Base-by-base conservation (phyloP, 768 basidiomycete genomes). In the Crepidotus variabilis region DNA sequence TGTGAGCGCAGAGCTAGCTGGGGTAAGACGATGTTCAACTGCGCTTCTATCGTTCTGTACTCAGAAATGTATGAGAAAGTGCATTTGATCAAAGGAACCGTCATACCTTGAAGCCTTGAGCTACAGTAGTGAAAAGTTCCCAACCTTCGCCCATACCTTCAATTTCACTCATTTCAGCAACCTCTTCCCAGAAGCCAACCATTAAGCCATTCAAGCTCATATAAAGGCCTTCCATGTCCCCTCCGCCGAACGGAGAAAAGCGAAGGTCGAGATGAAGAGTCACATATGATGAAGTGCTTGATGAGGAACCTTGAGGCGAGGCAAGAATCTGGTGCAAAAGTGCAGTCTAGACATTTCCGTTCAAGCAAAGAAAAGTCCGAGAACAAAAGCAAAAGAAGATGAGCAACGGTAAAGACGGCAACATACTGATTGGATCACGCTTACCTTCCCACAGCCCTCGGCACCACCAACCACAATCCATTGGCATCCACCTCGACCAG, bases 251-350 rank as follows among this genome's bases (percentile, higher is more conserved):
- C 0, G 90, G 90, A 2, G 91, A 82, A 50, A 92, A 90, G 4
- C 90, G 84, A 45, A 94, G 76, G 68, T 93, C 90, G 61, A 93
- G 90, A 64, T 91, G 87, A 49, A 92, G 14, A 20, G 14, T 16
- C 13, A 43, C 14, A 78, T 53, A 92, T 88, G 71, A 91, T 88
- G 65, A 87, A 93, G 50, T 74, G 74, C 9, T 84, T 78, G 18
- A 3, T 3, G 18, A 43, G 13, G 11, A 43, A 3, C 39, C 39
- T 43, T 43, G 39, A 20, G 39, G 39, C 18, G 76, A 74, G 10
- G 83, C 84, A 22, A 94, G 81, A 23, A 92, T 83, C 70, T 93
- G 88, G 47, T 90, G 81, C 11, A 93, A 75, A 7, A 94, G 79
- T 0, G 87, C 84, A 5, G 92, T 94, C 86, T 91, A 62, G 22